Evolutionary conservation across 768 basidiomycete species (phyloP), one percentile per base, ranked within the genome.

Genomic region (Thelephora ganbajun): DNA sequence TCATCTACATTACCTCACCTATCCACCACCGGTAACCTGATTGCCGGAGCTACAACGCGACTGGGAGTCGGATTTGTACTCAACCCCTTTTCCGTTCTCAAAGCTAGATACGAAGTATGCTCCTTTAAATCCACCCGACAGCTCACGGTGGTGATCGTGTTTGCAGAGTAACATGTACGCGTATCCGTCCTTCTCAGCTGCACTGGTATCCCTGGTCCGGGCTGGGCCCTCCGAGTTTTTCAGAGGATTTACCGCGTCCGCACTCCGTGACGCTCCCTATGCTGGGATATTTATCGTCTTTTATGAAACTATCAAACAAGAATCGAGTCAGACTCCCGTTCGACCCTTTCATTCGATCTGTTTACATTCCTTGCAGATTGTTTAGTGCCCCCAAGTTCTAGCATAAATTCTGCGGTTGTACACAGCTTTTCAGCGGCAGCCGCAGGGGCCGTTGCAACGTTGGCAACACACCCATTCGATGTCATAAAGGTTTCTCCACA

Each of bases 251-350:
- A 56, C 83, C 19, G 87, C 91, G 1, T 89, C 90, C 1, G 85
- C 91, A 1, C 69, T 92, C n/a, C 76, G 93, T 43, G 93, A 97
- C 61, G 93, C 91, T 11, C 93, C 93, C 0, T 91, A 93, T 56
- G 90, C 93, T 1, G 93, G 92, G 2, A 63, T 96, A 5, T 97
- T 92, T 56, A 69, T 94, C 33, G 75, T 90, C 2, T 77, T 83
- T 50, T 97, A 97, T 58, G 92, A 97, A 63, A 76, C 77, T 41
- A 75, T 88, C 52, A 97, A 97, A 61, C 69, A 71, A 44, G 74
- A 87, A 56, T 67, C 77, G 3, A 70, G 87, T 84, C 22, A 22
- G 22, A 6, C 39, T 41, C 22, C 14, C 60, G 57, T 71, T 59
- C 20, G 13, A 18, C 35, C 33, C 26, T 37, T 35, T 16, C 41